These are phyloP conservation scores for Rhypophila decipiens DNA, from an alignment of 495 filamentous ascomycete species.

Conservation along the genomic window DNA sequence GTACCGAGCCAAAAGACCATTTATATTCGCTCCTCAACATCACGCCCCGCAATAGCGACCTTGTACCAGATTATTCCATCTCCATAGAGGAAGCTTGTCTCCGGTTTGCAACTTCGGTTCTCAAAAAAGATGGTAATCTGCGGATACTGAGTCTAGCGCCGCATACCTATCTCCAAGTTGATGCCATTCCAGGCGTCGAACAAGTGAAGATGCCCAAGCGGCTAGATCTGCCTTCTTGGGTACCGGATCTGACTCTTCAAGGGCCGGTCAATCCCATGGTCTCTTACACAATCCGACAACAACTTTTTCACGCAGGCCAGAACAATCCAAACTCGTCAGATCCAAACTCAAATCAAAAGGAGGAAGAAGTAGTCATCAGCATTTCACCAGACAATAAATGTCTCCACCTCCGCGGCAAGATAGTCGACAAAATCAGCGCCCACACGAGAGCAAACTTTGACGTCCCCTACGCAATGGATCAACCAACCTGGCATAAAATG, in stretches of 20 bases:
- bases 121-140: neutral
- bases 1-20: constrained; percentile 4
- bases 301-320: constrained; percentile 18
- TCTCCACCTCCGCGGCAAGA: constrained; percentile 12
- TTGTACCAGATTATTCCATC: constrained; percentile 6
- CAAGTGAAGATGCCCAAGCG: neutral
- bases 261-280: constrained; percentile 12
- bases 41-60: neutral
- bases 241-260: constrained; percentile 16
- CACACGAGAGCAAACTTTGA: neutral
- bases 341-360: no score
- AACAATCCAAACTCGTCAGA: no score
- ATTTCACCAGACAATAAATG: constrained; percentile 11
- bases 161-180: constrained; percentile 1
- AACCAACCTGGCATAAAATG: neutral
- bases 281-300: constrained; percentile 18
- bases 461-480: constrained; percentile 2
- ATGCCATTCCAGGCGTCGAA: no score
- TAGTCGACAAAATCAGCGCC: constrained; percentile 13
- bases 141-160: constrained; percentile 2
- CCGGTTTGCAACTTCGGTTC: constrained; percentile 5
- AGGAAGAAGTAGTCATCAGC: constrained; percentile 3
- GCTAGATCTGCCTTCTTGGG: constrained; percentile 19
- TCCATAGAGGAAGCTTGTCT: constrained; percentile 3
- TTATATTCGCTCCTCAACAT: constrained; percentile 12